Conservation (phyloP, 2,329 filamentous ascomycete species). For the Scedosporium apiospermum region DNA sequence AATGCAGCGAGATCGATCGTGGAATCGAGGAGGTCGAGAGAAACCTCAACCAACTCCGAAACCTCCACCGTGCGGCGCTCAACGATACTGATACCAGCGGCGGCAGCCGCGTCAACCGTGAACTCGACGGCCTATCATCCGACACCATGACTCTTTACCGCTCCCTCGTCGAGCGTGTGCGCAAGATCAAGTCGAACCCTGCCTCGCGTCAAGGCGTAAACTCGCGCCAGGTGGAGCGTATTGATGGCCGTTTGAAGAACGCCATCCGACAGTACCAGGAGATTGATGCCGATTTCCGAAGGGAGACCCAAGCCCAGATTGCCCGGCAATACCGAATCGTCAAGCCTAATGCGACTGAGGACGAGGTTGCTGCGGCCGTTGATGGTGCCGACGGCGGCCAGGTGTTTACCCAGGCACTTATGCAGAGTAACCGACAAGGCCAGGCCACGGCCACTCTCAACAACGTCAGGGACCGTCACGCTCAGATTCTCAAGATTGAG, state of each 20-base stretch:
- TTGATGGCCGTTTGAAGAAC: conserved; percentile 69
- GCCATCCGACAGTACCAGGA: conserved; percentile 77
- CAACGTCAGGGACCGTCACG: conserved; percentile 75
- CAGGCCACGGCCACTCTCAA: conserved; percentile 71
- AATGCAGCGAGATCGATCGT: conserved; percentile 70
- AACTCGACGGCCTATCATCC: conserved; percentile 63
- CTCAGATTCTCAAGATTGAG: conserved; percentile 86
- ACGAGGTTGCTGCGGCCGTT: conserved; percentile 69
- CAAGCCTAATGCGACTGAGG: conserved; percentile 66
- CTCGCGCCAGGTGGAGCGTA: conserved; percentile 67
- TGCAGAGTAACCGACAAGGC: conserved; percentile 70
- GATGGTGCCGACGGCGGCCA: conserved; percentile 63
- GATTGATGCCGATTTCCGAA: conserved; percentile 70
- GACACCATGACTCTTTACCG: conserved; percentile 81
- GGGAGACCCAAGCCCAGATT: conserved; percentile 73
- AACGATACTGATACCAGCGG: conserved; percentile 64
- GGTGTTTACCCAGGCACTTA: conserved; percentile 80
- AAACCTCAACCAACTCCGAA: conserved; percentile 62
- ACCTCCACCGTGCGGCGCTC: conserved; percentile 62
- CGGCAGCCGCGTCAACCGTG: conserved; percentile 54
- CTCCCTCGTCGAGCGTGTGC: conserved; percentile 67
- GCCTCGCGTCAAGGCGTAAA: conserved; percentile 67
- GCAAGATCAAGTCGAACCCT: conserved; percentile 70
- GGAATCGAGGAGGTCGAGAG: conserved; percentile 66
- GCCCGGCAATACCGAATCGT: conserved; percentile 87